Evolutionary conservation across 169 alveolate genomes (phyloP).

Genomic region (Eimeria praecox): DNA sequence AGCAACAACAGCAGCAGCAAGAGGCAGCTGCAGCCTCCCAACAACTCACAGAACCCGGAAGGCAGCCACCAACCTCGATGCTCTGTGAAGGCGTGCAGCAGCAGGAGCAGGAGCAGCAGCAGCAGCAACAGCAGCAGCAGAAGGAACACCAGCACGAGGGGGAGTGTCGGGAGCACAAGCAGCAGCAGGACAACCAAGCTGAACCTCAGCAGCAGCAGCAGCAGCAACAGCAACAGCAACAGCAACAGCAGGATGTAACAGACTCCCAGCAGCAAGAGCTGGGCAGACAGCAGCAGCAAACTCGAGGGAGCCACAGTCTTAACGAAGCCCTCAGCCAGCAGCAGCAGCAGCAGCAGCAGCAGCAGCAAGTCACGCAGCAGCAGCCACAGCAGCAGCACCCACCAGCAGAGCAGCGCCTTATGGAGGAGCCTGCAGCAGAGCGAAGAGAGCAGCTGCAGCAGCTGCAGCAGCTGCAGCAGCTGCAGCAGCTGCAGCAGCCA

Average conservation of each 20-base stretch:
- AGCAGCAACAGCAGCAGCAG: conserved; percentile 7
- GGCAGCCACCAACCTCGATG: not conserved
- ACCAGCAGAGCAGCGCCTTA: not conserved
- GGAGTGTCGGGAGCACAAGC: not conserved
- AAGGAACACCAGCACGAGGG: not conserved
- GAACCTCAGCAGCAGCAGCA: not conserved
- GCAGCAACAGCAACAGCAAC: not conserved
- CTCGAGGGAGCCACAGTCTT: not conserved
- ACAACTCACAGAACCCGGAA: not conserved
- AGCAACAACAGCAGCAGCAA: not conserved
- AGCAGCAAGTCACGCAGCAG: conserved; percentile 10
- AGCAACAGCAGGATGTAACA: not conserved
- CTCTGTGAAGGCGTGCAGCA: not conserved
- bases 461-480: conserved; percentile 11
- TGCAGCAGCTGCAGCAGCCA: conserved; percentile 5
- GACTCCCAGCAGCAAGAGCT: not conserved
- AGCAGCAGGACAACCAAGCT: not conserved
- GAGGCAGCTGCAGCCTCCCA: not conserved
- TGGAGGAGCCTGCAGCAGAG: not conserved
- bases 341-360: not conserved
- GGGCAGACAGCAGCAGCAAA: not conserved
- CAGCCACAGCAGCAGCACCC: not conserved
- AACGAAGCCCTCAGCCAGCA: not conserved
- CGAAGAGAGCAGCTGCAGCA: not conserved
- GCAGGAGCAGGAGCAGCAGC: not conserved